Conservation (phyloP, 352 stramenopile species). For the Phytophthora pinifolia region DNA sequence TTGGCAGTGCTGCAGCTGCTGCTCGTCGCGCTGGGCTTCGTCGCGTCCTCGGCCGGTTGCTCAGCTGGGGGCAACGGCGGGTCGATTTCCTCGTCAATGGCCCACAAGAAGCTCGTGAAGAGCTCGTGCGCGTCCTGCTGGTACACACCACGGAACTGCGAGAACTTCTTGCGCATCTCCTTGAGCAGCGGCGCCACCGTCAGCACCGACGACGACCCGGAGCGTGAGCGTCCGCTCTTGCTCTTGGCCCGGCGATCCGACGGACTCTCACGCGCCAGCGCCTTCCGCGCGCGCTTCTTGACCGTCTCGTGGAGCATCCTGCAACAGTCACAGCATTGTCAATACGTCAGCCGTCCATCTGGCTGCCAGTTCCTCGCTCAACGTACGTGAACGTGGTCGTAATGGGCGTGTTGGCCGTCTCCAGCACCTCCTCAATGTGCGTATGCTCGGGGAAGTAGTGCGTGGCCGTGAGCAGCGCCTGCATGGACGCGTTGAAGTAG, state of each 20-base stretch:
- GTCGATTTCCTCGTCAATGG: conserved; percentile 75
- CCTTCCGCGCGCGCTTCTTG: conserved; percentile 48
- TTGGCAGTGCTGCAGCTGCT: conserved; percentile 26
- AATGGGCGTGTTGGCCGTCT: conserved; percentile 88
- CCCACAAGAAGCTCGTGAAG: conserved; percentile 91
- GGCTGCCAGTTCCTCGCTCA: too few relatives aligned
- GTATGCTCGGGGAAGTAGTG: conserved; percentile 65
- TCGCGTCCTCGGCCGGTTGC: background rate
- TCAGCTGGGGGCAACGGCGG: conserved; percentile 26
- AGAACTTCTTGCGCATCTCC: conserved; percentile 82
- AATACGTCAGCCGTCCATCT: conserved; percentile 1
- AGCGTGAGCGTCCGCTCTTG: conserved; percentile 22
- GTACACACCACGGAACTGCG: conserved; percentile 92
- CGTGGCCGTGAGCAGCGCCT: conserved; percentile 91
- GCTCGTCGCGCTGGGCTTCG: conserved; percentile 19
- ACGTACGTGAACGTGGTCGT: conserved; percentile 70
- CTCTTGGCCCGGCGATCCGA: conserved; percentile 20
- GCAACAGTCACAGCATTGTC: conserved; percentile 3
- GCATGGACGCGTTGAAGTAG: conserved; percentile 91
- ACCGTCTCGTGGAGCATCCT: conserved; percentile 64
- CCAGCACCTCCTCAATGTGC: conserved; percentile 47
- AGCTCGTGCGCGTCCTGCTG: conserved; percentile 98
- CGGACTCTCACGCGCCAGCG: conserved; percentile 17
- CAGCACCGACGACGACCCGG: conserved; percentile 44
- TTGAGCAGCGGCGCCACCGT: conserved; percentile 65